Conservation (phyloP, 257 asterid species). For the Lantana camara region DNA sequence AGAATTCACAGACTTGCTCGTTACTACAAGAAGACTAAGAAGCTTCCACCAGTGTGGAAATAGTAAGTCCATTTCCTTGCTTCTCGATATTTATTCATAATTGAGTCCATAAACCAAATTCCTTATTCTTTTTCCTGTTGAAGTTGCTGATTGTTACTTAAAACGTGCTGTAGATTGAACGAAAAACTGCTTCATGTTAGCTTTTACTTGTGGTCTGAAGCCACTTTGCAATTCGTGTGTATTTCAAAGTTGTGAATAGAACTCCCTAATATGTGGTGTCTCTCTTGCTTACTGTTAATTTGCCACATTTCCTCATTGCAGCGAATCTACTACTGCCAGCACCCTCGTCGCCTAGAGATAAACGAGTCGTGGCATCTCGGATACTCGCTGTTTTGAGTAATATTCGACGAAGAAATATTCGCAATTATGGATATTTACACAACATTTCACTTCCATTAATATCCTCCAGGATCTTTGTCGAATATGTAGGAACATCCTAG, state of each 20-base stretch:
- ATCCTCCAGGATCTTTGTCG: background rate
- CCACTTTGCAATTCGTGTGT: background rate
- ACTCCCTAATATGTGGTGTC: background rate
- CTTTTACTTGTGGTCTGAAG: background rate
- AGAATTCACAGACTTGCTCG: constrained; percentile 52
- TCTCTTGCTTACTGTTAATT: background rate
- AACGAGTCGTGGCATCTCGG: background rate
- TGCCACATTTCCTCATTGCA: constrained; percentile 24
- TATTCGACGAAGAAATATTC: background rate
- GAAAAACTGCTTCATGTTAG: background rate
- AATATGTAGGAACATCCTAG: too few species aligned
- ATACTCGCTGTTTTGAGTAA: constrained; percentile 9
- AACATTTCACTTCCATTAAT: background rate
- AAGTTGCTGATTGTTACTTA: background rate
- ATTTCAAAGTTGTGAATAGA: background rate
- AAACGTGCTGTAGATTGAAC: background rate
- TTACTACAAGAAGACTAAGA: constrained; percentile 55
- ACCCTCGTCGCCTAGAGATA: constrained; percentile 44
- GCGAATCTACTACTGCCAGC: constrained; percentile 57
- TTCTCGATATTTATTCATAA: background rate
- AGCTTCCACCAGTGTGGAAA: constrained; percentile 62
- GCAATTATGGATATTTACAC: background rate
- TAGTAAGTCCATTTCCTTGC: constrained; percentile 33
- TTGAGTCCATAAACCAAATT: background rate
- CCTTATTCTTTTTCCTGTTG: background rate